These are phyloP conservation scores for Cutaneotrichosporon mucoides DNA, from an alignment of 1,284 basidiomycete species.

Conservation along the genomic window DNA sequence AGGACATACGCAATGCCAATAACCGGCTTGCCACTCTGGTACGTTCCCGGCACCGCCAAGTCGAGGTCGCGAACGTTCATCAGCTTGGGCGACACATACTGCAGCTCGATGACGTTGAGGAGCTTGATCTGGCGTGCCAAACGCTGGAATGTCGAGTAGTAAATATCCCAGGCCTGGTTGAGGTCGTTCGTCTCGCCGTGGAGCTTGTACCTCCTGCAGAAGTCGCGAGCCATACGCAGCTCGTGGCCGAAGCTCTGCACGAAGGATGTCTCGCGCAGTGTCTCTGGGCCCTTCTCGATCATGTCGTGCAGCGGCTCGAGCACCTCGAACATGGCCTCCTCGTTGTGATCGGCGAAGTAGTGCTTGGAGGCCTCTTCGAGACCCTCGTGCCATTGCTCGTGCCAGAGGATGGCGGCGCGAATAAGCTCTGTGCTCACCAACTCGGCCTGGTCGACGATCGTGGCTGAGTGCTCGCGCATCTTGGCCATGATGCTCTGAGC, in stretches of 20 bases:
- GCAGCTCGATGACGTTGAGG: constrained; percentile 86
- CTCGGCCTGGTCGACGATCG: constrained; percentile 82
- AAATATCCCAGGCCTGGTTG: constrained; percentile 99
- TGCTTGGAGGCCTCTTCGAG: constrained; percentile 95
- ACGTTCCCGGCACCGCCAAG: constrained; percentile 93
- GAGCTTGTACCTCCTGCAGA: constrained; percentile 77
- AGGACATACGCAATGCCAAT: constrained; percentile 80
- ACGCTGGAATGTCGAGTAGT: constrained; percentile 96
- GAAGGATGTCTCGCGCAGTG: constrained; percentile 92
- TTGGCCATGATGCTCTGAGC: constrained; percentile 86
- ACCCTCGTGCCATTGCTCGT: constrained; percentile 98
- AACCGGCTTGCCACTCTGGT: constrained; percentile 82
- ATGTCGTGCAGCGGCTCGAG: constrained; percentile 92
- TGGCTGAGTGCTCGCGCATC: constrained; percentile 87
- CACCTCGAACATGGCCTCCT: constrained; percentile 96
- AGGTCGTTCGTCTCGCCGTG: constrained; percentile 86
- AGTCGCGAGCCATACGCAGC: constrained; percentile 88
- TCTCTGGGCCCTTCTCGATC: constrained; percentile 87
- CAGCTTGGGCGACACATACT: constrained; percentile 94
- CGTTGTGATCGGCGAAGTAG: constrained; percentile 98
- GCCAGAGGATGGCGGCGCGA: constrained; percentile 97
- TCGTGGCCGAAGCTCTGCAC: constrained; percentile 92
- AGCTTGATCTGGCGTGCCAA: constrained; percentile 91
- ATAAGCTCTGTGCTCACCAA: constrained; percentile 94
- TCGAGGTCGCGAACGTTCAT: constrained; percentile 86